Base-by-base conservation (phyloP, 2,329 filamentous ascomycete genomes). In the Fonsecaea monophora region DNA sequence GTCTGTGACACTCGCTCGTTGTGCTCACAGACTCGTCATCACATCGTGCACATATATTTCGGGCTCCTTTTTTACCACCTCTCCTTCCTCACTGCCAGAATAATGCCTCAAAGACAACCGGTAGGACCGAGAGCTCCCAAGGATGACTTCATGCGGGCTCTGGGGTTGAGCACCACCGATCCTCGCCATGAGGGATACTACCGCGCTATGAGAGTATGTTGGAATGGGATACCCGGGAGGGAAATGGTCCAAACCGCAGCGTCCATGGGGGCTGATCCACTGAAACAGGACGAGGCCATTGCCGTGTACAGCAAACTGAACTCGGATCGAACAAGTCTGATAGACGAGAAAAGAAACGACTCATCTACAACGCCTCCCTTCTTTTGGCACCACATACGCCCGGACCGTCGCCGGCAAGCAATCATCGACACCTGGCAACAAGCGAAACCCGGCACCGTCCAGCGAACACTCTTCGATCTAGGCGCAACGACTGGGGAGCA, bases 301-400 rank as follows among this genome's bases (percentile, higher is more conserved):
- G 69, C 74, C 38, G 75, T 80, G 60, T 82, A 82, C 73, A 80
- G 78, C 68, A 72, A 71, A 64, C 73, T 82, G 68, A 80, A 81
- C 66, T 74, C 76, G 68, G 77, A 80, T 66, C 78, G 74, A 32
- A 74, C 76, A 38, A 75, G 77, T 70, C 76, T 82, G 37, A 74
- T 81, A 54, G 80, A 82, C 56, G 78, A 73, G 60, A 70, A 80
- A 40, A 75, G 77, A 48, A 73, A 72, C 62, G 78, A 81, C 66
- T 76, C 77, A 25, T 67, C 68, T 53, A 78, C 75, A 35, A 75
- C 76, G 15, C 79, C 79, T 3, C 80, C 80, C 1, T 82, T 78
- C 71, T 82, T 80, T 73, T 82, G 80, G 80, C 80, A 82, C 68
- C 79, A 82, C 57, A 81, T 82, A 65, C 76, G 79, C 25, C 78